Evolutionary conservation across 106 monocot genomes (phyloP).

Genomic region (Alisma plantagoaquatica): DNA sequence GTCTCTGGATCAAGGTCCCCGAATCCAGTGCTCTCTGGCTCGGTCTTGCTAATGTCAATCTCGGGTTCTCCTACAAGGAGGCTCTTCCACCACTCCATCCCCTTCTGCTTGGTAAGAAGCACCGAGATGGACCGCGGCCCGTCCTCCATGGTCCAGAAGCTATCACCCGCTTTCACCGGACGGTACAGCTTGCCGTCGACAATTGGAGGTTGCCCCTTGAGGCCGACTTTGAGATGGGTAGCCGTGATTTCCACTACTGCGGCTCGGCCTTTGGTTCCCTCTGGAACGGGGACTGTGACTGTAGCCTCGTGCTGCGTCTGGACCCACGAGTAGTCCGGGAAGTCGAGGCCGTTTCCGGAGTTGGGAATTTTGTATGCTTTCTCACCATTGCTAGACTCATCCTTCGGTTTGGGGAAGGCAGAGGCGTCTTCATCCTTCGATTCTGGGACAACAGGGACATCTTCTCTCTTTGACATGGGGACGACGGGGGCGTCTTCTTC

Average conservation of each 20-base stretch:
- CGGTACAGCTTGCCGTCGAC: constrained; percentile 68
- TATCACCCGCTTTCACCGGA: constrained; percentile 61
- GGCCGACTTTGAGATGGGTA: constrained; percentile 73
- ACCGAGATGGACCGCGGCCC: constrained; percentile 44
- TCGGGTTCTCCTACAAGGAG: constrained; percentile 73
- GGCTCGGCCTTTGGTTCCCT: constrained; percentile 65
- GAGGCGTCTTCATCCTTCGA: neutral
- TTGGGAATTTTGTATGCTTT: constrained; percentile 46
- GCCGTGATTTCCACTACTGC: constrained; percentile 67
- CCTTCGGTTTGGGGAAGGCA: constrained; percentile 3
- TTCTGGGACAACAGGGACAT: neutral
- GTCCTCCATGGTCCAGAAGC: constrained; percentile 97
- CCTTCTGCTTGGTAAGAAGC: constrained; percentile 79
- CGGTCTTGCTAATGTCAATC: constrained; percentile 77
- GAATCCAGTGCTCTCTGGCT: constrained; percentile 77
- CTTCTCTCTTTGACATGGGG: neutral
- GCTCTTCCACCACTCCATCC: constrained; percentile 91
- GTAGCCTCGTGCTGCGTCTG: constrained; percentile 76
- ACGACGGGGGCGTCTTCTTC: neutral
- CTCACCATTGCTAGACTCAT: neutral
- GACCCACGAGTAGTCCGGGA: constrained; percentile 76
- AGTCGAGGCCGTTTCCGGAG: constrained; percentile 72
- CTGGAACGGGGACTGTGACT: constrained; percentile 59
- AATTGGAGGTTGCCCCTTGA: constrained; percentile 70
- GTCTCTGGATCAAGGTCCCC: constrained; percentile 90